phyloP scores from a whole-genome alignment of 73 alveolate species.

The Uronychia binucleata region DNA sequence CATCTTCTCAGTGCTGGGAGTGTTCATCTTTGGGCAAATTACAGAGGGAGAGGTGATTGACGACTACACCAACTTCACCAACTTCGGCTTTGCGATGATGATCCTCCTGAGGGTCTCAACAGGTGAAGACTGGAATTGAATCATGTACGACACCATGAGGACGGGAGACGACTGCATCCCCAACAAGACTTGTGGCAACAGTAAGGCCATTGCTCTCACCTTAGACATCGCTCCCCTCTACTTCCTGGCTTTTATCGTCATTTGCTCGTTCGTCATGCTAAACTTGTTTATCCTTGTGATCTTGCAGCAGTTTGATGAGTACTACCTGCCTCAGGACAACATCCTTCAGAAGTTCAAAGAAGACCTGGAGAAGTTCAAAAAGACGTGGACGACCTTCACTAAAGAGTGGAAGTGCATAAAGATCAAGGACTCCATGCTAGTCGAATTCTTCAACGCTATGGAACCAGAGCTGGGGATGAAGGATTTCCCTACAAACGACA shows the following conservation, averaged over 20 bases:
- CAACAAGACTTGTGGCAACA: conserved; percentile 36
- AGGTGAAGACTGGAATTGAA: conserved; percentile 67
- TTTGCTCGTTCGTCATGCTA: conserved; percentile 61
- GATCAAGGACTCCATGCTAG: conserved; percentile 55
- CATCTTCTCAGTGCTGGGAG: conserved; percentile 54
- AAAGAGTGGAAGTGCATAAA: conserved; percentile 48
- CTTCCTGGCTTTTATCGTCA: conserved; percentile 51
- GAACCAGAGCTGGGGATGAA: conserved; percentile 59
- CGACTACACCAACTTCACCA: conserved; percentile 29
- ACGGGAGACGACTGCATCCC: conserved; percentile 14
- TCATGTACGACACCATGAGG: conserved; percentile 46
- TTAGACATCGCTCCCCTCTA: conserved; percentile 48
- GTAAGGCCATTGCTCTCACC: too few relatives aligned
- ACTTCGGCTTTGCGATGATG: conserved; percentile 59
- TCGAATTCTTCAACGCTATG: conserved; percentile 57
- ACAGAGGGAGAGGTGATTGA: conserved; percentile 21
- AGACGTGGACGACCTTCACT: conserved; percentile 49
- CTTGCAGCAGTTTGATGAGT: conserved; percentile 64
- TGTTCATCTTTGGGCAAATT: conserved; percentile 38
- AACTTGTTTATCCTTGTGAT: conserved; percentile 65
- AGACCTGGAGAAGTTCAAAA: conserved; percentile 58
- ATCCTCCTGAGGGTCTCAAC: conserved; percentile 29
- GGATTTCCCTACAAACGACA: conserved; percentile 11
- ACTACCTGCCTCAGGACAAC: conserved; percentile 67
- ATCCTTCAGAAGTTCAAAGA: conserved; percentile 54